Conservation (phyloP, 306 rosid species). For the Abrus precatorius region DNA sequence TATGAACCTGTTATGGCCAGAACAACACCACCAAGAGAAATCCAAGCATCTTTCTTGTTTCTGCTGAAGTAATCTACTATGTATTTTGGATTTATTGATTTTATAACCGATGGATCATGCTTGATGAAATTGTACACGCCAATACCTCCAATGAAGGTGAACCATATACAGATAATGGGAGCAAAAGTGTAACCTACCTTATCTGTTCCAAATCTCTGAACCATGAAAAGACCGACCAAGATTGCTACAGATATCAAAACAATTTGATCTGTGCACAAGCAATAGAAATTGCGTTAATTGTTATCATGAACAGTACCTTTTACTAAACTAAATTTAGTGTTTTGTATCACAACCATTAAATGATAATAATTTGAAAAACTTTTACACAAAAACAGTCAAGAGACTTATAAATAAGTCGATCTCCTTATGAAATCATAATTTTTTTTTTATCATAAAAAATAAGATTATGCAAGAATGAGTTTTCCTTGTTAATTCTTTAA, state of each 20-base stretch:
- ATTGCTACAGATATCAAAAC: conserved; percentile 74
- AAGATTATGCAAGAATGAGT: too few species aligned
- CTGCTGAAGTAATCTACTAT: conserved; percentile 67
- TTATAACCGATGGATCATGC: conserved; percentile 66
- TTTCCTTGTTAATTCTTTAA: background rate
- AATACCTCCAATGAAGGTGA: conserved; percentile 63
- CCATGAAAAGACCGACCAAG: conserved; percentile 63
- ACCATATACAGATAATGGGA: conserved; percentile 81
- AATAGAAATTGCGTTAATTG: background rate
- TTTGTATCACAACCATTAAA: too few species aligned
- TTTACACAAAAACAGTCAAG: background rate
- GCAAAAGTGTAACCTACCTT: conserved; percentile 86
- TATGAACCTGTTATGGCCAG: conserved; percentile 67
- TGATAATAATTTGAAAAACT: background rate
- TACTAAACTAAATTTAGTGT: too few species aligned
- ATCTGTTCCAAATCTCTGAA: conserved; percentile 85
- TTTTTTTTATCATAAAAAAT: background rate
- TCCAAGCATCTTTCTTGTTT: conserved; percentile 81
- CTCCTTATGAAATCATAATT: background rate
- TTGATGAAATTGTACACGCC: conserved; percentile 76
- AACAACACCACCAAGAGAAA: conserved; percentile 88
- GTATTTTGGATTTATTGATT: conserved; percentile 75
- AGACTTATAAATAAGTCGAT: background rate
- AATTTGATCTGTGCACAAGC: conserved; percentile 54
- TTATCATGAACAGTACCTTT: background rate